A percentile compares a stretch with the other conserved stretches of the same genome.
Conservation (phyloP, 441 rosid species). For the Croton setiger region DNA sequence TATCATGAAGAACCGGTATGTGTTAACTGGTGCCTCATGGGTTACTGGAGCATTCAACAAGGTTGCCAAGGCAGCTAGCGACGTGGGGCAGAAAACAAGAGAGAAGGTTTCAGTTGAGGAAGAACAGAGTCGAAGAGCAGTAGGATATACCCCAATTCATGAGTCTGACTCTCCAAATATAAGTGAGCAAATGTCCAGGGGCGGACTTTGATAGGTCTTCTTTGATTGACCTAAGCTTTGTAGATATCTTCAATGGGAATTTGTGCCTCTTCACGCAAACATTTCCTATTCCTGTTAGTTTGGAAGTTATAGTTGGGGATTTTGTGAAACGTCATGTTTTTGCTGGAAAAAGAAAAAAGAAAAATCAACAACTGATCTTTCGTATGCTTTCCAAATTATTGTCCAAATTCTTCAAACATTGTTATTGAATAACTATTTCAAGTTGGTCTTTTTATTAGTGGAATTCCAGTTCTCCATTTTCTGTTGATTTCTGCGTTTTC, state of each 20-base stretch:
- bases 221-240: background rate
- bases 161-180: conserved; percentile 21
- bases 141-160: conserved; percentile 21
- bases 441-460: background rate
- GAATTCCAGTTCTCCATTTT: background rate
- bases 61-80: conserved; percentile 78
- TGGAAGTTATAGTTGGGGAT: background rate
- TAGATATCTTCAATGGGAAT: background rate
- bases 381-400: background rate
- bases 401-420: background rate
- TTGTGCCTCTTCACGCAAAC: conserved; percentile 1
- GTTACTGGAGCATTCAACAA: conserved; percentile 67
- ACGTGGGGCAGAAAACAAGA: conserved; percentile 72
- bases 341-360: background rate
- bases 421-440: background rate
- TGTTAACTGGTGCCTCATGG: conserved; percentile 61
- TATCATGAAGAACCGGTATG: conserved; percentile 70
- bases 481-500: too few relatives aligned
- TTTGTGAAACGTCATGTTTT: background rate
- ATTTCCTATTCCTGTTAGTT: background rate
- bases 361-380: background rate
- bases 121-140: conserved; percentile 7
- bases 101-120: conserved; percentile 46
- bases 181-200: conserved; percentile 18
- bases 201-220: background rate